A percentile compares a stretch with the other conserved stretches of the same genome.
Evolutionary conservation across 345 rosid genomes (phyloP).

Genomic region (Xanthoceras sorbifolium): DNA sequence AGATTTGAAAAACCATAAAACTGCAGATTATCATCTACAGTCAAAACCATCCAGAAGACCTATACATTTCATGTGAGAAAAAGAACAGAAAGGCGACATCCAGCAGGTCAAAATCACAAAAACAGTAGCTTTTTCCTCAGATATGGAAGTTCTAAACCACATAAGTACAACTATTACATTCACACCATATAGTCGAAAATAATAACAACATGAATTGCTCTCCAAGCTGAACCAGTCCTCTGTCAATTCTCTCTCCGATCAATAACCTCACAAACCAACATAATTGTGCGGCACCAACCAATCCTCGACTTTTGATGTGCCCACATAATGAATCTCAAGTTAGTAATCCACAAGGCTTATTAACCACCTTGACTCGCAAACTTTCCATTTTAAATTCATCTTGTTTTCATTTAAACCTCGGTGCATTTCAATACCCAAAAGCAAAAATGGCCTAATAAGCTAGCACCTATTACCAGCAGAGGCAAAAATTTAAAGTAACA

Average conservation of each 20-base stretch:
- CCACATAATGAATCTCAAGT: background rate
- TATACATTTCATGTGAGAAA: background rate
- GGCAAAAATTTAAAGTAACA: background rate
- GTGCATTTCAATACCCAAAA: background rate
- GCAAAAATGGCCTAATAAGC: background rate
- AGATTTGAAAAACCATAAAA: background rate
- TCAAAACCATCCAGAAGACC: background rate
- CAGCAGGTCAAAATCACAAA: background rate
- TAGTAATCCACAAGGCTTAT: background rate
- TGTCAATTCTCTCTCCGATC: background rate
- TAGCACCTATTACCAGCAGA: background rate
- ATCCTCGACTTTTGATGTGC: background rate
- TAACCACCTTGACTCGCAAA: background rate
- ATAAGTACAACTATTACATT: background rate
- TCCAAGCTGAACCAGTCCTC: background rate
- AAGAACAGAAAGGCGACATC: background rate
- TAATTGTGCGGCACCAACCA: background rate
- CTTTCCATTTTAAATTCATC: background rate
- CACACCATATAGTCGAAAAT: background rate
- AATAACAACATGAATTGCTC: background rate
- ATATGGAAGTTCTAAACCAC: background rate
- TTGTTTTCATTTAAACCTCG: background rate
- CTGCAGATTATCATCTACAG: background rate
- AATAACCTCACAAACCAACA: background rate
- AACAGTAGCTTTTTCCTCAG: background rate